phyloP scores from a whole-genome alignment of 768 basidiomycete genomes.

The Hypsizygus marmoreus region DNA sequence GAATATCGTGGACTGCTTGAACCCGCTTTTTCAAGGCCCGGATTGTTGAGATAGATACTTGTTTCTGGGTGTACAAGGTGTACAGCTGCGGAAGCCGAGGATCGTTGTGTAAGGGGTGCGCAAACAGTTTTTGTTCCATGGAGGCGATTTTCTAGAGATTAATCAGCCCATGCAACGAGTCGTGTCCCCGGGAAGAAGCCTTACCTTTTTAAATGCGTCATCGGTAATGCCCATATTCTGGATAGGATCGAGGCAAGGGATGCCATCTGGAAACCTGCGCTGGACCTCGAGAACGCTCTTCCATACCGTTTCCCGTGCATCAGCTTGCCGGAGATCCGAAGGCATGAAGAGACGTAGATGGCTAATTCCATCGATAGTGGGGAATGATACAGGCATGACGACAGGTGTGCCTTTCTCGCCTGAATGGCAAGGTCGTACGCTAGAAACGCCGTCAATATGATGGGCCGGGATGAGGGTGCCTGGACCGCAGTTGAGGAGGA shows the following conservation, averaged over 20 bases:
- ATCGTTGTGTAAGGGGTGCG: conserved; percentile 78
- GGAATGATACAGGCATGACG: conserved; percentile 85
- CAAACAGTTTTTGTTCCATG: conserved; percentile 84
- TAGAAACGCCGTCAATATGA: conserved; percentile 51
- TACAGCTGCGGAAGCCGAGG: conserved; percentile 80
- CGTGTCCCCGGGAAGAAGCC: conserved; percentile 11
- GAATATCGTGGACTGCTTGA: conserved; percentile 84
- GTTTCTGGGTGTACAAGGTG: conserved; percentile 77
- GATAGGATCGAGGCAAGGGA: conserved; percentile 86
- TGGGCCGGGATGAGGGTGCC: conserved; percentile 65
- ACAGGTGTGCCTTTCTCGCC: conserved; percentile 80
- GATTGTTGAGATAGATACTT: conserved; percentile 65
- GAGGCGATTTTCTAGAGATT: conserved; percentile 93
- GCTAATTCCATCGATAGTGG: conserved; percentile 84
- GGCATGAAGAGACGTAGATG: conserved; percentile 86
- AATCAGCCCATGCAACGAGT: neutral
- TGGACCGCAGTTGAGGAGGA: conserved; percentile 77
- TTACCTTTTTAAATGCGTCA: conserved; percentile 86
- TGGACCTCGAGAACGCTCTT: conserved; percentile 93
- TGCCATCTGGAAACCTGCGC: conserved; percentile 84
- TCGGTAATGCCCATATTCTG: conserved; percentile 96
- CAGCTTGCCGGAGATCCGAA: conserved; percentile 81
- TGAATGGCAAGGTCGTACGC: conserved; percentile 72
- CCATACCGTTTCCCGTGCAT: conserved; percentile 81
- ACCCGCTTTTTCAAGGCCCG: conserved; percentile 84